Evolutionary conservation across 2,329 filamentous ascomycete genomes (phyloP), one percentile per base, ranked within the genome.

Genomic region (Penicillium nordicum): DNA sequence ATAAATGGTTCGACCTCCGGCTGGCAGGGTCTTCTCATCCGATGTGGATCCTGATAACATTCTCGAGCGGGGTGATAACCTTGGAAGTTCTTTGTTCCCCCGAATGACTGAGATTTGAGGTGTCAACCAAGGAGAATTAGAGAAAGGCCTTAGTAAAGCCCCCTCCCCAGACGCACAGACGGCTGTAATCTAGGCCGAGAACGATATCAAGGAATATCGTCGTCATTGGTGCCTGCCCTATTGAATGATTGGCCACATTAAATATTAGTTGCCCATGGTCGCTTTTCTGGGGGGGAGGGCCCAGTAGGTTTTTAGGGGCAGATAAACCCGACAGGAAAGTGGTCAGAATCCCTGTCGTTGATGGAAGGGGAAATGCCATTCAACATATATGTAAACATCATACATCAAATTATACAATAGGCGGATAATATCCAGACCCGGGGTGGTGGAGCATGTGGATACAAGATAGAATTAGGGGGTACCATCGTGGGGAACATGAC

Each of bases 181-280:
- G 37, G 50, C 57, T 57, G 23, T 1, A 21, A 30, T 54, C 59
- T 57, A 53, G 57, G 27, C 58, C 60, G 51, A 59, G 53, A 52
- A 29, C 21, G 50, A 34, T 44, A 42, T 48, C 18, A 40, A 44
- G 32, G 34, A 60, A 60, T 62, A 58, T 60, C 53, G 42, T 50
- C 60, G 58, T 62, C 60, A 62, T 62, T 36, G 30, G 34, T 25
- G 43, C 5, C 23, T 14, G 14, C 21, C 16, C 8, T 12, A 29
- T 30, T 11, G 16, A 18, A 47, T 58, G 56, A 58, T 60, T 60
- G 58, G 58, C 37, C 38, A 47, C 32, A 42, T 46, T 10, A 36
- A 14, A 10, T 21, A 11, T 14, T n/a, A 14, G 27, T 40, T 10
- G 47, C n/a, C 41, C 32, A 29, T 42, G 59, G 47, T 21, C 49